These are phyloP conservation scores for Linum lewisii DNA, from an alignment of 345 rosid genomes.

Conservation along the genomic window DNA sequence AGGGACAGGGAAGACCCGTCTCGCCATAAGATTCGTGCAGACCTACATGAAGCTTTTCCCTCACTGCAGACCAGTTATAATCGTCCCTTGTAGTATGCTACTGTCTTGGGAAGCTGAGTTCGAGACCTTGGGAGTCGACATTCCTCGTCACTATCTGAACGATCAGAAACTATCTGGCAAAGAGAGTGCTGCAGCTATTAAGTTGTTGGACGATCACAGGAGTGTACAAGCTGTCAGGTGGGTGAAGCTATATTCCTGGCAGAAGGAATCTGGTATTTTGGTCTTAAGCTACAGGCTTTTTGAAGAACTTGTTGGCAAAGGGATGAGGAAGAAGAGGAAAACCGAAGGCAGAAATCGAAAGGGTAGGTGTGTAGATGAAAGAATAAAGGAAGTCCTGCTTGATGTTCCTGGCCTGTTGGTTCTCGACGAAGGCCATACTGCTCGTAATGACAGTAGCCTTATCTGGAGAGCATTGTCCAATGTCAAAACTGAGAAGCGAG, in stretches of 20 bases:
- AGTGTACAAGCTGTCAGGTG: slow-evolving; percentile 19
- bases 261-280: slow-evolving; percentile 36
- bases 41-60: slow-evolving; percentile 38
- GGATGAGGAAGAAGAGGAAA: slow-evolving; percentile 12
- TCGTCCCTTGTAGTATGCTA: slow-evolving; percentile 67
- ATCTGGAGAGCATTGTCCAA: slow-evolving; percentile 55
- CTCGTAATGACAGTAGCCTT: slow-evolving; percentile 42
- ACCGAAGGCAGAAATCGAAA: neutral
- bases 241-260: slow-evolving; percentile 66
- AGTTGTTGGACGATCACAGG: slow-evolving; percentile 10
- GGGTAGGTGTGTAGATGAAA: slow-evolving; percentile 11
- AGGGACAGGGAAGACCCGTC: slow-evolving; percentile 79
- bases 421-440: slow-evolving; percentile 79
- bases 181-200: slow-evolving; percentile 26
- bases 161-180: slow-evolving; percentile 31
- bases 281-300: slow-evolving; percentile 55
- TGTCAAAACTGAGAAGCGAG: slow-evolving; percentile 41
- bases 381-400: slow-evolving; percentile 30
- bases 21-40: slow-evolving; percentile 54
- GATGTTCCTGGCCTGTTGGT: slow-evolving; percentile 45
- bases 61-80: slow-evolving; percentile 48
- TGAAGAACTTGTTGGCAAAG: slow-evolving; percentile 41
- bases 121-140: slow-evolving; percentile 45
- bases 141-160: slow-evolving; percentile 55
- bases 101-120: slow-evolving; percentile 85